These are phyloP conservation scores for Candida endomychidarum DNA, from an alignment of 805 yeast species.

Conservation along the genomic window DNA sequence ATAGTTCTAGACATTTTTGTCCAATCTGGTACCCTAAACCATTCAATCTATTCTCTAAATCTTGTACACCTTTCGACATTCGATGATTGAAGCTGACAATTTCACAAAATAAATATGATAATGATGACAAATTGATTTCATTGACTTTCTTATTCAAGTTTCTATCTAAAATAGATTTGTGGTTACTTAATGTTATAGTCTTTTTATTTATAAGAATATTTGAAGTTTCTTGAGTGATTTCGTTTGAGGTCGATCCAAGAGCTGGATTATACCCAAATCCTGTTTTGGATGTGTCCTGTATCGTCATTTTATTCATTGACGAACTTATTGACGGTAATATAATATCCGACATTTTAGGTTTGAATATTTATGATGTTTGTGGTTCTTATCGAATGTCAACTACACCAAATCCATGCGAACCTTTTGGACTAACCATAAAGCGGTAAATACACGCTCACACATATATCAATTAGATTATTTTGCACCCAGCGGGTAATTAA, in stretches of 20 bases:
- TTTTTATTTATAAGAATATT: constrained; percentile 33
- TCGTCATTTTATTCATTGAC: constrained; percentile 27
- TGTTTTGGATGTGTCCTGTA: constrained; percentile 24
- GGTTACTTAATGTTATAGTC: constrained; percentile 31
- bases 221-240: constrained; percentile 39
- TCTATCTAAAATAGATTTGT: constrained; percentile 61
- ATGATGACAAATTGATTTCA: constrained; percentile 65
- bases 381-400: too few relatives aligned
- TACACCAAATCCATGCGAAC: constrained; percentile 2
- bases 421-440: too few relatives aligned
- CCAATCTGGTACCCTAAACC: constrained; percentile 80
- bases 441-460: neutral
- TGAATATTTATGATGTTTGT: neutral
- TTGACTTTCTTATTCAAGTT: constrained; percentile 61
- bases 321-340: constrained; percentile 31
- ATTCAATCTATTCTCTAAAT: constrained; percentile 56
- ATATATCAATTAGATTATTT: neutral
- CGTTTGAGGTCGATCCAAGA: constrained; percentile 41
- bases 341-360: constrained; percentile 20
- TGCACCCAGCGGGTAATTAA: neutral
- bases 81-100: constrained; percentile 64
- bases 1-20: constrained; percentile 64
- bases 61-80: constrained; percentile 65
- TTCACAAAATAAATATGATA: constrained; percentile 70
- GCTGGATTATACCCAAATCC: constrained; percentile 48